These are phyloP conservation scores for Paecilomyces sp. DNA, from an alignment of 2,329 filamentous ascomycete genomes.

Conservation along the genomic window DNA sequence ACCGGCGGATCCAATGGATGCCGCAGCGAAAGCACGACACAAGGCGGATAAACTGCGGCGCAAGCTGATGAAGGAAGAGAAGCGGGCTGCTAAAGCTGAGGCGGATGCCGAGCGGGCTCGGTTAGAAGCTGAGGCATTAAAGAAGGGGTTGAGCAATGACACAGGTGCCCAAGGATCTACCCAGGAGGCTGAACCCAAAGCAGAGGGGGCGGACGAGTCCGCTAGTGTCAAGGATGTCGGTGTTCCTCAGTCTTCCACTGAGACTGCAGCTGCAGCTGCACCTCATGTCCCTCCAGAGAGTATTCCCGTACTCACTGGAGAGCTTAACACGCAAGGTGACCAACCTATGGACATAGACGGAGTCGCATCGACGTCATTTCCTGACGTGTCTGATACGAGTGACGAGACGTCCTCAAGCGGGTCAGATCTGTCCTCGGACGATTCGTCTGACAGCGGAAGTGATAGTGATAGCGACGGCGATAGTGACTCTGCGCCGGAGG, in stretches of 20 bases:
- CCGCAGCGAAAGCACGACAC: constrained; percentile 27
- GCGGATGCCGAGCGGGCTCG: constrained; percentile 34
- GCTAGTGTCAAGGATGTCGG: background rate
- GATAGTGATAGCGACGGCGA: constrained; percentile 15
- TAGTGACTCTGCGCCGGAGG: constrained; percentile 32
- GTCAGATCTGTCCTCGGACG: constrained; percentile 17
- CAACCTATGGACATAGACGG: background rate
- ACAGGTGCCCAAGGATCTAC: background rate
- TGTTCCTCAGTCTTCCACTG: background rate
- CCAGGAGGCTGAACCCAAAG: background rate
- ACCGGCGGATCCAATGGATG: constrained; percentile 21
- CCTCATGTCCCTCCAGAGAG: background rate
- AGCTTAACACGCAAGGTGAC: background rate
- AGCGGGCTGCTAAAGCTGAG: constrained; percentile 37
- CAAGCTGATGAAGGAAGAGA: constrained; percentile 60
- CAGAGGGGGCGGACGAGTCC: background rate
- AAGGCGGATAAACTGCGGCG: constrained; percentile 36
- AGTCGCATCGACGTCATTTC: constrained; percentile 7
- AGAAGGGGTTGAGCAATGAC: constrained; percentile 11
- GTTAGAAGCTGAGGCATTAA: constrained; percentile 24
- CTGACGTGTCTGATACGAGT: constrained; percentile 16
- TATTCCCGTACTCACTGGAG: background rate
- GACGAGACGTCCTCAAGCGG: constrained; percentile 35
- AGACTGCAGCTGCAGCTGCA: background rate
- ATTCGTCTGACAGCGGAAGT: constrained; percentile 14